Base-by-base conservation (phyloP, 164 flowering plant species). In the Tinospora cordifolia region DNA sequence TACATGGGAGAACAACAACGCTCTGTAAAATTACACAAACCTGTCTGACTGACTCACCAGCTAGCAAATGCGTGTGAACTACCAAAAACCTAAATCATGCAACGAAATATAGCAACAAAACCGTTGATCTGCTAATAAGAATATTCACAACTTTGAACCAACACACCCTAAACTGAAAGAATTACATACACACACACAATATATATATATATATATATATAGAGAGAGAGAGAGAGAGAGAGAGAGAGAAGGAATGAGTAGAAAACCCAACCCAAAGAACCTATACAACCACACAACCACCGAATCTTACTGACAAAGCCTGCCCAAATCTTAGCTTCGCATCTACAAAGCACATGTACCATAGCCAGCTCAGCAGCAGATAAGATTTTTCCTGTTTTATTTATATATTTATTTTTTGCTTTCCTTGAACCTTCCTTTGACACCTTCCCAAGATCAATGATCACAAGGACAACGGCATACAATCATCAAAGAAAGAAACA, bases 301-400 rank as follows among this genome's bases (percentile, higher is more conserved):
- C 51, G 27, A 2, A 10, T 69, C 71, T 68, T 63, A 69, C 70
- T 60, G 65, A 54, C 69, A 80, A 76, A 60, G 78, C 74, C 76
- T 71, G 80, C 75, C 81, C 70, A 77, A 84, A 75, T 82, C 86
- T 88, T 88, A 87, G 87, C 78, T 79, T 70, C 60, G 63, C 80
- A 74, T 77, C 76, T 76, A 70, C 77, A 80, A 81, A 72, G 75
- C 84, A 81, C 59, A 57, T 77, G 69, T 78, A 74, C 65, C 66
- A 75, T 80, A 54, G 21, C 22, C 87, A 83, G 63, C 87, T 87
- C 84, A 84, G 86, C 81, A 69, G 86, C 85, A 79, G 65, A 71
- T 86, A 77, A 77, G 67, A 74, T 36, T 41, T 74, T 73, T 62
- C 41, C 78, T n/a, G 70, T 68, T 78, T 24, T 65, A 63, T 60